phyloP scores from a whole-genome alignment of 2,329 filamentous ascomycete genomes.

The Trichoderma guizhouense region DNA sequence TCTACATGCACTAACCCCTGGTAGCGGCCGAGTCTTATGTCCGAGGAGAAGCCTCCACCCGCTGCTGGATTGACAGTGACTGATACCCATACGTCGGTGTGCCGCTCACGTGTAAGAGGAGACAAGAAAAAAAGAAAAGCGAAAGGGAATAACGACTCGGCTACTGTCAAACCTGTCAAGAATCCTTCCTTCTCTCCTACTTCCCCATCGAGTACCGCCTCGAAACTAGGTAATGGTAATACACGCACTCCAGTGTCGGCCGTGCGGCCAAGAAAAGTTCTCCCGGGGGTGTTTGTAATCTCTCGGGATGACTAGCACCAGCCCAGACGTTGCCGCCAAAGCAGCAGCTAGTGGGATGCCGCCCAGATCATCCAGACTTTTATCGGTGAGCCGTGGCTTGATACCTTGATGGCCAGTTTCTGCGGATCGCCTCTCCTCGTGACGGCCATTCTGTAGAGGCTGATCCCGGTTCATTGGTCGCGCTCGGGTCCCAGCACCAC shows the following conservation, averaged over 20 bases:
- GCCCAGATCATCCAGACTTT: not conserved
- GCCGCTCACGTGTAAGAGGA: not conserved
- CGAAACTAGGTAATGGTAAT: not conserved
- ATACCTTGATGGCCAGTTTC: slow-evolving; percentile 12
- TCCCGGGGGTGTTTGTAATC: not conserved
- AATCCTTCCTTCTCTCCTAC: not conserved
- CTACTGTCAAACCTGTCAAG: not conserved
- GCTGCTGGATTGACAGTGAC: not conserved
- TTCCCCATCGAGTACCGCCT: not conserved
- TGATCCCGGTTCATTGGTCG: slow-evolving; percentile 8
- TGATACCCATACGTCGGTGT: not conserved
- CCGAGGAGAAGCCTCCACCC: slow-evolving; percentile 8
- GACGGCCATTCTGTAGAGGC: not conserved
- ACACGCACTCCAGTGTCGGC: not conserved
- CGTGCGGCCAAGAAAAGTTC: not conserved
- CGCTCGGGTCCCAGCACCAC: slow-evolving; percentile 14
- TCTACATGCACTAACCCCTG: not conserved
- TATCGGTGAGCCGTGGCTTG: slow-evolving; percentile 1
- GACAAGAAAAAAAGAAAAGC: not conserved
- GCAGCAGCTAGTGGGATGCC: not conserved
- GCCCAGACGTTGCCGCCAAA: not conserved
- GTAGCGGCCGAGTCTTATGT: slow-evolving; percentile 12
- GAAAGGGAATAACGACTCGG: not conserved
- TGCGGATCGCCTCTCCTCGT: slow-evolving; percentile 3
- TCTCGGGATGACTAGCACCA: not conserved